Conservation (phyloP, 2,329 filamentous ascomycete species). For the Alternaria brassicae region DNA sequence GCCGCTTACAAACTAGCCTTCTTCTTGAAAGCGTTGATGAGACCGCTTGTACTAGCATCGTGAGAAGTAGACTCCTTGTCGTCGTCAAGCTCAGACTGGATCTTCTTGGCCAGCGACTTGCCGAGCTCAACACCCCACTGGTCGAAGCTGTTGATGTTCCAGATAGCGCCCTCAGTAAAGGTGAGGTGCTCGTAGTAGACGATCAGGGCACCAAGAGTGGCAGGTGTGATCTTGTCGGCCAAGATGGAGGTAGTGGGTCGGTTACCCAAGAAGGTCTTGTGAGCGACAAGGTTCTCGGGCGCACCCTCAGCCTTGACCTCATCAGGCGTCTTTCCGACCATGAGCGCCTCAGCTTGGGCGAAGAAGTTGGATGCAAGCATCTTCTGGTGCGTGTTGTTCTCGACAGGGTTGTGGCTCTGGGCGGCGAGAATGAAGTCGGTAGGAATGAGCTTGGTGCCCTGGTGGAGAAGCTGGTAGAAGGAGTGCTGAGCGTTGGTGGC, state of each 20-base stretch:
- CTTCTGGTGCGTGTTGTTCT: slow-evolving; percentile 92
- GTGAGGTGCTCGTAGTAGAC: slow-evolving; percentile 99
- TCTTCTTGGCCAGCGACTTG: slow-evolving; percentile 85
- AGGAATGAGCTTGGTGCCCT: slow-evolving; percentile 98
- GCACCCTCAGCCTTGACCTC: slow-evolving; percentile 79
- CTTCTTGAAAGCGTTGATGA: slow-evolving; percentile 93
- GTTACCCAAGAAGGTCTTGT: slow-evolving; percentile 99
- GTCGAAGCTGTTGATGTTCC: slow-evolving; percentile 99
- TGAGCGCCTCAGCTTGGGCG: slow-evolving; percentile 84
- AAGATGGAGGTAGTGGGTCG: slow-evolving; percentile 95
- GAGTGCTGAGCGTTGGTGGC: slow-evolving; percentile 99
- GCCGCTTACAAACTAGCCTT: slow-evolving; percentile 57
- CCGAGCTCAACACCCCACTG: slow-evolving; percentile 99
- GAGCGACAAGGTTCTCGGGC: slow-evolving; percentile 79
- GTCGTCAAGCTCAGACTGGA: slow-evolving; percentile 76
- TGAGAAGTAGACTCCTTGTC: slow-evolving; percentile 75
- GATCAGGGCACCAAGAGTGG: slow-evolving; percentile 91
- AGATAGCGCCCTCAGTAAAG: slow-evolving; percentile 95
- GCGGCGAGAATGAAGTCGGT: slow-evolving; percentile 97
- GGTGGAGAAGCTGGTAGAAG: slow-evolving; percentile 99
- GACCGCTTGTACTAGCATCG: slow-evolving; percentile 84
- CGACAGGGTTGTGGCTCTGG: slow-evolving; percentile 94
- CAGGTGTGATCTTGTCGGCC: slow-evolving; percentile 91
- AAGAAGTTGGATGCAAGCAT: slow-evolving; percentile 95
- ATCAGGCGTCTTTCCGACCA: slow-evolving; percentile 87